Evolutionary conservation across 306 rosid genomes (phyloP).

Genomic region (Acacia melanoxylon): DNA sequence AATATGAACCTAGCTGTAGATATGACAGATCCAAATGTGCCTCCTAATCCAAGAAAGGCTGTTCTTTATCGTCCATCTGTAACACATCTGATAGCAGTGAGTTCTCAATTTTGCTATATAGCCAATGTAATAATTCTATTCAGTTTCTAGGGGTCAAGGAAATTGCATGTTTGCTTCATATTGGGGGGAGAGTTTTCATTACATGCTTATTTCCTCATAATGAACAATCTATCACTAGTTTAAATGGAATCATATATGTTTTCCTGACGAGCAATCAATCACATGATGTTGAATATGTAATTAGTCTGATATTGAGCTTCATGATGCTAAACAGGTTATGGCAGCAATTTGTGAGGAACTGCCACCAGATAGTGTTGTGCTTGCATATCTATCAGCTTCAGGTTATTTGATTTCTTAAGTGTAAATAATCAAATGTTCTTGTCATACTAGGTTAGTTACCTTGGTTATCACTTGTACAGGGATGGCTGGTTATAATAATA

Average conservation of each 20-base stretch:
- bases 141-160: neutral
- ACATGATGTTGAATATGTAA: neutral
- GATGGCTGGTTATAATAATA: conserved; percentile 55
- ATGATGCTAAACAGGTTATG: conserved; percentile 66
- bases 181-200: neutral
- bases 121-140: neutral
- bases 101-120: conserved; percentile 34
- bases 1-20: conserved; percentile 83
- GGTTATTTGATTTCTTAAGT: conserved; percentile 55
- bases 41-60: conserved; percentile 93
- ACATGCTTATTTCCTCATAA: neutral
- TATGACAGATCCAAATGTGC: conserved; percentile 82
- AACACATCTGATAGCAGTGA: conserved; percentile 91
- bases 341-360: conserved; percentile 98
- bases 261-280: neutral
- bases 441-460: conserved; percentile 42
- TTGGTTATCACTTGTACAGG: conserved; percentile 59
- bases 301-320: conserved; percentile 35
- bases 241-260: conserved; percentile 19
- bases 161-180: neutral
- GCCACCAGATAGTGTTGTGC: conserved; percentile 78
- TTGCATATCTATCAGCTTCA: conserved; percentile 88
- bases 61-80: conserved; percentile 86
- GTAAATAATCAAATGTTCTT: conserved; percentile 23
- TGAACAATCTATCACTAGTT: neutral